Base-by-base conservation (phyloP, 1,284 basidiomycete genomes). In the Rugiboletus extremiorientalis region DNA sequence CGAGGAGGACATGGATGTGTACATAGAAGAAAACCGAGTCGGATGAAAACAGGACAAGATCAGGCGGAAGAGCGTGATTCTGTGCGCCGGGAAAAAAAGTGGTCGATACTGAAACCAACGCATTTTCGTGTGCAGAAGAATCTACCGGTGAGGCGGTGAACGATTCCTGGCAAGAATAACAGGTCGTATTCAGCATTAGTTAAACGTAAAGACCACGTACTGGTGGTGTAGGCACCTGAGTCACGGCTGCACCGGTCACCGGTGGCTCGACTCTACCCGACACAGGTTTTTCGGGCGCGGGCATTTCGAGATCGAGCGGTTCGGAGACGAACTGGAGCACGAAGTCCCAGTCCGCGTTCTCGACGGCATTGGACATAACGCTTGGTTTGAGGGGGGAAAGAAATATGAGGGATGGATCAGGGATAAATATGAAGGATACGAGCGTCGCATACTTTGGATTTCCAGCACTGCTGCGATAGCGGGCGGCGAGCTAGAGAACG, bases 21-120 rank as follows among this genome's bases (percentile, higher is more conserved):
- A 84, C 81, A 62, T 86, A 86, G 76, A 89, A 92, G 72, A 90
- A 91, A 40, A 92, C 89, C 10, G 80, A 80, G 65, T 92, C 89
- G 22, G 84, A 79, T 5, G 89, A 84, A 57, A 90, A 74, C 50
- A 91, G 72, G 61, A 87, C 78, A 51, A 84, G 65, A 68, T 91
- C 86, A 4, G 87, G 82, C 1, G 79, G 76, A 18, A 78, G 68
- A 1, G 80, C 63, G 37, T 82, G 77, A 58, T 81, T 80, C 49
- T 84, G 81, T 11, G 88, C 84, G 33, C 80, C 83, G 5, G 89
- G 88, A 67, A 81, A 86, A 73, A 92, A 92, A 0, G 88, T 88
- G 23, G 89, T 91, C 18, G 89, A 91, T 41, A 92, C 84, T 2
- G 88, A 90, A 58, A 91, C 84, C 53, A 88, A 72, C 9, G 76